Evolutionary conservation across 768 basidiomycete species (phyloP).

Genomic region (Agaricus blazei): DNA sequence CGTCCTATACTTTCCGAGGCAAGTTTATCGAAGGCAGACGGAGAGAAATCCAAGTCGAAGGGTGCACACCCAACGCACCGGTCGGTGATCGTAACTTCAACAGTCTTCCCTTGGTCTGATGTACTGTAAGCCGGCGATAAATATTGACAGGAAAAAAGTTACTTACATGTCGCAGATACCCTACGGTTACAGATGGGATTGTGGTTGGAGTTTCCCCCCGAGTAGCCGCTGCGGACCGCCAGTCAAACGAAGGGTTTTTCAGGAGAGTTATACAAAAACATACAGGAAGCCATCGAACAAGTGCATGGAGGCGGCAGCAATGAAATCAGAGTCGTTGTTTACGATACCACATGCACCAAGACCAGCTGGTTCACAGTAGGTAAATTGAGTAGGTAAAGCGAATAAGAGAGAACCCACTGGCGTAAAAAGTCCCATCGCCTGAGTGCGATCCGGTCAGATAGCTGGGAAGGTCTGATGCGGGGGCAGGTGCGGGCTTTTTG

Average conservation of each 20-base stretch:
- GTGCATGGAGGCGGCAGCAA: conserved; percentile 51
- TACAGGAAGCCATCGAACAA: conserved; percentile 61
- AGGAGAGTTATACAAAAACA: conserved; percentile 18
- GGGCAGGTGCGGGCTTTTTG: conserved; percentile 10
- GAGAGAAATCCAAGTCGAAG: conserved; percentile 60
- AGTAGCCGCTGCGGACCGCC: conserved; percentile 40
- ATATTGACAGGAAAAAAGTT: not conserved
- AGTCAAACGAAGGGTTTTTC: not conserved
- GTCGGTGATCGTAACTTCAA: conserved; percentile 51
- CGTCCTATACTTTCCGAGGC: conserved; percentile 44
- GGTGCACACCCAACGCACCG: conserved; percentile 52
- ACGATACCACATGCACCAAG: conserved; percentile 61
- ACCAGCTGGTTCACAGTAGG: conserved; percentile 33
- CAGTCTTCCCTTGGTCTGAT: conserved; percentile 46
- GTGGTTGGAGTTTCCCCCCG: conserved; percentile 58
- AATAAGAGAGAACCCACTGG: conserved; percentile 23
- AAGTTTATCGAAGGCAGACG: conserved; percentile 47
- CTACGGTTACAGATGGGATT: conserved; percentile 67
- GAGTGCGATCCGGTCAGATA: conserved; percentile 43
- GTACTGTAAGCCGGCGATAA: conserved; percentile 5
- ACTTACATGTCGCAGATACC: conserved; percentile 46
- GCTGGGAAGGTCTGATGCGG: conserved; percentile 22
- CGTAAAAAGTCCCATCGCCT: conserved; percentile 57
- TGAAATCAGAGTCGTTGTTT: conserved; percentile 45
- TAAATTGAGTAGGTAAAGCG: conserved; percentile 2